Evolutionary conservation across 257 asterid species (phyloP), one percentile per base, ranked within the genome.

Genomic region (Cynanchum wilfordii): DNA sequence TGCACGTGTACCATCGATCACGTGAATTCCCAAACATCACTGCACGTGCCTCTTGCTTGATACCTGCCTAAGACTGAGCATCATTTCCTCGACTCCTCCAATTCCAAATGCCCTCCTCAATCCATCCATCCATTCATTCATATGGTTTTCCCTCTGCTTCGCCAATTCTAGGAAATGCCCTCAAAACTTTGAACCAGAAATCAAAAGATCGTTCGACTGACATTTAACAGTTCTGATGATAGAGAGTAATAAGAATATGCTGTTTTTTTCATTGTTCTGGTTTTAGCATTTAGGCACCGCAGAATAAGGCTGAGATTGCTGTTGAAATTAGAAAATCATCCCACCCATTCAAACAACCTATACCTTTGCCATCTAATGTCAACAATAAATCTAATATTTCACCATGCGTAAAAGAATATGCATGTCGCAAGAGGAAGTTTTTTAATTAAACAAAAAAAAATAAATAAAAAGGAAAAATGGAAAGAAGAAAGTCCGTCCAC

Each of bases 1-100:
- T 76, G 89, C 88, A 84, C 89, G 87, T 77, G 88, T 80, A 75
- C 70, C 73, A 22, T 6, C 30, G 11, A 78, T 84, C 88, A 84
- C 88, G 88, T 84, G 88, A 73, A 29, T 75, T 74, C 71, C 65
- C 47, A 10, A 1, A 1, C 36, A 52, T 17, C 79, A 65, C 68
- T 50, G 79, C 87, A 84, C 86, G 85, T 83, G 89, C 85, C 74
- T 62, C 78, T 44, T 77, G 64, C 87, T 88, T 77, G 60, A 73
- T 74, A 44, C 29, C 60, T 80, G 86, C 78, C 78, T 63, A 77
- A 44, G 67, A 54, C 2, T 29, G 51, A 25, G 76, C 25, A 58
- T 24, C n/a, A 6, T 24, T 27, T 19, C 1, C 36, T 10, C 25
- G 4, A 25, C 57, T 33, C 25, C 59, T n/a, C 25, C 20, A 2